Conservation (phyloP, 176 grass and related monocot species). For the Musa schizocarpa region DNA sequence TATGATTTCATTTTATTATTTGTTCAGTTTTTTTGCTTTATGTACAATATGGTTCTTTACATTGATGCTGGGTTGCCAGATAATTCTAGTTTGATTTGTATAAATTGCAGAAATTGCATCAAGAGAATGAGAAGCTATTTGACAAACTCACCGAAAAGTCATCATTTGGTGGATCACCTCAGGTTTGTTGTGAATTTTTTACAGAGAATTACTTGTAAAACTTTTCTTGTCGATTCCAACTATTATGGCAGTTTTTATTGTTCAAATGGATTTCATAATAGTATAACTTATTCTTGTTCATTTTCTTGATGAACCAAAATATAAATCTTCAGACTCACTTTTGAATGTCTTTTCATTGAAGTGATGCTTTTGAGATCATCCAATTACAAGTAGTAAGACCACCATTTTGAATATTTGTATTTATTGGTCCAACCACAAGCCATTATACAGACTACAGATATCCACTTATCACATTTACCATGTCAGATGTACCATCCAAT, state of each 20-base stretch:
- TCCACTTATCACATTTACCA: too few relatives aligned
- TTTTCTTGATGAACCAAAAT: neutral
- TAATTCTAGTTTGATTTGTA: constrained; percentile 18
- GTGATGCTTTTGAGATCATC: neutral
- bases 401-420: too few relatives aligned
- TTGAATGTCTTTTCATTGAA: neutral
- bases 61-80: neutral
- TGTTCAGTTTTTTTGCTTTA: neutral
- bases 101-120: constrained; percentile 81
- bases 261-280: neutral
- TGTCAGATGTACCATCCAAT: too few relatives aligned
- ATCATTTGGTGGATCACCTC: constrained; percentile 42
- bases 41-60: neutral
- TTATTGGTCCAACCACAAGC: too few relatives aligned
- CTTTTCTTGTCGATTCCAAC: neutral
- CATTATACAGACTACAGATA: too few relatives aligned
- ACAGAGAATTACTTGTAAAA: neutral
- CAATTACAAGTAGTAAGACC: neutral
- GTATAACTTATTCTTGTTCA: neutral
- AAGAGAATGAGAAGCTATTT: constrained; percentile 96
- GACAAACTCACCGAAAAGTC: constrained; percentile 83
- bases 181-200: constrained; percentile 32
- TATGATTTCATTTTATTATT: neutral
- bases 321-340: neutral
- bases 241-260: neutral